Evolutionary conservation across 257 asterid species (phyloP), one percentile per base, ranked within the genome.

Genomic region (Plantago major): DNA sequence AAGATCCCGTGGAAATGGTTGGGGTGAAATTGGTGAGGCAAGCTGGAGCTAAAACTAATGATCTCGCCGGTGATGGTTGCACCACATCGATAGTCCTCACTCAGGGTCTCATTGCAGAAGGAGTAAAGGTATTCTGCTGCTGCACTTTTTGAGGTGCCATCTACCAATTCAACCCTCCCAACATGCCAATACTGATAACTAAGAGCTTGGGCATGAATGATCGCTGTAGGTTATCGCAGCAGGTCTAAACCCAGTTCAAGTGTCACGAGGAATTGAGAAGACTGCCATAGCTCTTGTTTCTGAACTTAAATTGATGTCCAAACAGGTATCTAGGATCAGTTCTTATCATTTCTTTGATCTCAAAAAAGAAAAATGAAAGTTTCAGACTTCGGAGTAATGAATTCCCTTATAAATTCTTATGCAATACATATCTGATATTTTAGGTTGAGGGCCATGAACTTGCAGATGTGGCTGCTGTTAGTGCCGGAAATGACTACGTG

Each of bases 41-140:
- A 68, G 97, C 95, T 0, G 97, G 97, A 55, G 94, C 97, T 28
- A 84, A 68, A 71, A 86, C 95, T 12, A 89, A 89, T 72, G 90
- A 78, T 67, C 84, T 89, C 71, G 94, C 97, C 15, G 97, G 95
- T 0, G 97, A 89, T 65, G 97, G 95, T 46, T 84, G 89, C 81
- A 84, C 92, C 10, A 87, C 97, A 4, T 89, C 97, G 44, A 75
- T 87, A 51, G 66, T 89, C 11, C 97, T 89, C 46, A 89, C 97
- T 42, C 97, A 67, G 51, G 97, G 97, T 67, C 76, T 89, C 16
- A 84, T 86, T 62, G 71, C 82, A 6, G 95, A 89, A 71, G 97
- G 97, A 10, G 81, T 84, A 58, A 89, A 89, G 92, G 96, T 85
- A 72, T 6, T 46, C 30, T 60, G 43, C 30, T 22, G 28, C n/a